A percentile compares a stretch with the other conserved stretches of the same genome.
Conservation (phyloP, 495 filamentous ascomycete species). For the Copromyces sp. region DNA sequence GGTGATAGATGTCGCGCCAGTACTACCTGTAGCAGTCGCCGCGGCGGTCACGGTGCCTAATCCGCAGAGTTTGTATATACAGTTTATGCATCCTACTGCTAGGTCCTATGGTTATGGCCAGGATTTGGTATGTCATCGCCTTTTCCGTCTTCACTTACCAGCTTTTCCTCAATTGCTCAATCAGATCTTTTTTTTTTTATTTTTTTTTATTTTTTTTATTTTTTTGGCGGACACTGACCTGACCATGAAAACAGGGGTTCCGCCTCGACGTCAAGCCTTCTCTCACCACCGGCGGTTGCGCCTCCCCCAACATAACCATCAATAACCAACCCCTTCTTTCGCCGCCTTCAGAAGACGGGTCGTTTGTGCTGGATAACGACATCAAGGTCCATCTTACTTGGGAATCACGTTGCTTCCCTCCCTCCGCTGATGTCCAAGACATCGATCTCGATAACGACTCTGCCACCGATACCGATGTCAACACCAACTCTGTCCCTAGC, state of each 20-base stretch:
- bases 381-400: constrained; percentile 28
- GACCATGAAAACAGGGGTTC: constrained; percentile 6
- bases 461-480: no score
- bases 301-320: constrained; percentile 26
- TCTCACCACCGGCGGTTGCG: constrained; percentile 13
- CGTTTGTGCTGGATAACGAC: constrained; percentile 18
- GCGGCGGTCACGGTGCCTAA: background rate
- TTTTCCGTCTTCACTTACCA: background rate
- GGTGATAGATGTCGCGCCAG: background rate
- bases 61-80: background rate
- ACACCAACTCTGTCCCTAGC: background rate
- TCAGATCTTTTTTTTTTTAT: background rate
- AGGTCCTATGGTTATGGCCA: background rate
- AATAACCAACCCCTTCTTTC: constrained; percentile 24
- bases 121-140: background rate
- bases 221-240: background rate
- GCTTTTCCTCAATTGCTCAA: no score
- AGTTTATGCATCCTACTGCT: background rate
- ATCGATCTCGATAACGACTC: constrained; percentile 38
- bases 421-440: constrained; percentile 28
- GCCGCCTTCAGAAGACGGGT: constrained; percentile 13
- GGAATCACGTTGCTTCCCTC: constrained; percentile 35
- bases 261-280: constrained; percentile 25
- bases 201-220: no score
- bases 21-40: background rate